Evolutionary conservation across 805 yeast genomes (phyloP).

Genomic region (Suhomyces sp.): DNA sequence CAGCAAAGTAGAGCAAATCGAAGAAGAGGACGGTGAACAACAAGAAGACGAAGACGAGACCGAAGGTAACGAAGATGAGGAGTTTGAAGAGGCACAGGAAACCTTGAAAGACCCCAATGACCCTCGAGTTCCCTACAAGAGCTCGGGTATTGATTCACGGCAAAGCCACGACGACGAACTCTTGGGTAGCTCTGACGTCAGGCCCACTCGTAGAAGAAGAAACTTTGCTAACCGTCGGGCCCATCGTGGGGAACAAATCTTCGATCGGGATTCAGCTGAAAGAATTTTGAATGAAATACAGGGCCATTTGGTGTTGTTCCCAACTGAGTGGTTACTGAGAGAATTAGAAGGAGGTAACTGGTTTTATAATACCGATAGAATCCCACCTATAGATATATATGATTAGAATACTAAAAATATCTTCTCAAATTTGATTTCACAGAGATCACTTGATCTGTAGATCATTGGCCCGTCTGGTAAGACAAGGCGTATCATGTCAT

Average conservation of each 20-base stretch:
- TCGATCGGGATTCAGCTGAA: slow-evolving; percentile 75
- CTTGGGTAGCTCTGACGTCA: background rate
- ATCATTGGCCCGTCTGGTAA: too few relatives aligned
- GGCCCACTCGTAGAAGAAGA: slow-evolving; percentile 23
- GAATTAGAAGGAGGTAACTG: slow-evolving; percentile 92
- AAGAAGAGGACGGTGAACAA: background rate
- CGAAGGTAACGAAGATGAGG: background rate
- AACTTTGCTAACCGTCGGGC: slow-evolving; percentile 35
- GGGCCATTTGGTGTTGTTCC: slow-evolving; percentile 90
- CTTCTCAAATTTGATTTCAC: background rate
- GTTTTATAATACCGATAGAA: slow-evolving; percentile 90
- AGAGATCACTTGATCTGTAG: too few relatives aligned
- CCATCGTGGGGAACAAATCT: slow-evolving; percentile 47
- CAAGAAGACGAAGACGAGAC: slow-evolving; percentile 1
- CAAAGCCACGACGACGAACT: background rate
- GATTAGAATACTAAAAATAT: background rate
- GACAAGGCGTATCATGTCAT: too few relatives aligned
- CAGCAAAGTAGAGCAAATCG: slow-evolving; percentile 1
- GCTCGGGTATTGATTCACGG: background rate
- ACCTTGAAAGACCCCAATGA: background rate
- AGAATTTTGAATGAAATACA: slow-evolving; percentile 65
- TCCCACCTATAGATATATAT: slow-evolving; percentile 91
- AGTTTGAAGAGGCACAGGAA: background rate
- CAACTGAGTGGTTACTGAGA: slow-evolving; percentile 82
- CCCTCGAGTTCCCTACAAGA: background rate